A percentile compares a stretch with the other conserved stretches of the same genome.
phyloP scores from a whole-genome alignment of 139 green algal genomes.

The Microglena sp. region DNA sequence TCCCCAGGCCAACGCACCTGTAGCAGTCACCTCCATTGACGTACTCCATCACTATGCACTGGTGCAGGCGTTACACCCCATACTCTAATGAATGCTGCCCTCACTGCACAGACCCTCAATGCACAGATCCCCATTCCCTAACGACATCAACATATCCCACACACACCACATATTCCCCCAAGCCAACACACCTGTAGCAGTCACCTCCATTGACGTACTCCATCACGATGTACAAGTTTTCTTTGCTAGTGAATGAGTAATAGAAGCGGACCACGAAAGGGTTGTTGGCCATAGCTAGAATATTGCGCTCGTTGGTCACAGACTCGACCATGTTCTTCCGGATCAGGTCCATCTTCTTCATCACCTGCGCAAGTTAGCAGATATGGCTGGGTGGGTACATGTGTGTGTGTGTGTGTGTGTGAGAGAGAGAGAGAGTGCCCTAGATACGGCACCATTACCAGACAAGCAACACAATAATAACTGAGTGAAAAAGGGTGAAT shows the following conservation, averaged over 20 bases:
- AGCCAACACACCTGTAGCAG: conserved; percentile 43
- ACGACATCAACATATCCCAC: too few relatives aligned
- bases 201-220: conserved; percentile 90
- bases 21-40: conserved; percentile 76
- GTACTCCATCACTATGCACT: conserved; percentile 99
- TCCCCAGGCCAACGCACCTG: conserved; percentile 28
- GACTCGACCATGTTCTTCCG: conserved; percentile 92
- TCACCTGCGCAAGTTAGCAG: too few relatives aligned
- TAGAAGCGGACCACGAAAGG: conserved; percentile 82
- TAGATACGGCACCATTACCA: not conserved
- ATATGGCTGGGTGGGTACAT: not conserved
- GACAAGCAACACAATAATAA: too few relatives aligned
- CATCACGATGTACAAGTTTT: conserved; percentile 98
- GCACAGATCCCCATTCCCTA: not conserved
- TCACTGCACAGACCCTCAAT: too few relatives aligned
- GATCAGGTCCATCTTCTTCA: conserved; percentile 88
- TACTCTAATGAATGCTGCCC: too few relatives aligned
- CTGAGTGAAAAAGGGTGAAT: too few relatives aligned
- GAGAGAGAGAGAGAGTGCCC: too few relatives aligned
- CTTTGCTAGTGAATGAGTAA: conserved; percentile 78
- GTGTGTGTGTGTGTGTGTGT: not conserved
- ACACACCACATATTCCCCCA: too few relatives aligned
- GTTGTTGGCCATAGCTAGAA: conserved; percentile 80
- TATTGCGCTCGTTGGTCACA: conserved; percentile 88
- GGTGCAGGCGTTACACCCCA: too few relatives aligned